Conservation (phyloP, 2,329 filamentous ascomycete species). For the Ophiobolus disseminans region DNA sequence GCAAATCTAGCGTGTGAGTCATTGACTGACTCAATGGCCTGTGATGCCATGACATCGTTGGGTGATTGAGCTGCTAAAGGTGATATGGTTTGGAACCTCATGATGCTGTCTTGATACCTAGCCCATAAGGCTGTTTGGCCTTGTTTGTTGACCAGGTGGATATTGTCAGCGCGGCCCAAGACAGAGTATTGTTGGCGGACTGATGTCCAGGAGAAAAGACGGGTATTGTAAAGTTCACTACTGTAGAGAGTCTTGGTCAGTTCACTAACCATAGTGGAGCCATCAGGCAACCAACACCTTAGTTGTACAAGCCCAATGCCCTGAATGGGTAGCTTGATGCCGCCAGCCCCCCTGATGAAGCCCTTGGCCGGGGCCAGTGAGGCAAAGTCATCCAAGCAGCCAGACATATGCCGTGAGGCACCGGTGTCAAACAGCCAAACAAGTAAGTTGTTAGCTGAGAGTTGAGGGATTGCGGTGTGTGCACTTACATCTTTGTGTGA, state of each 20-base stretch:
- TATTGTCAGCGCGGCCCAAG: background rate
- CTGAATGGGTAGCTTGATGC: slow-evolving; percentile 11
- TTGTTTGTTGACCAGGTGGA: slow-evolving; percentile 1
- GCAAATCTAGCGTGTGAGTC: too few species aligned
- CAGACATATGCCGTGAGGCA: slow-evolving; percentile 12
- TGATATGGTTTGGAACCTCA: slow-evolving; percentile 2
- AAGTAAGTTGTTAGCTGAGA: background rate
- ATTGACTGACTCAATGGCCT: background rate
- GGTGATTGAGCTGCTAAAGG: background rate
- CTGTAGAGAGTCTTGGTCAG: slow-evolving; percentile 15
- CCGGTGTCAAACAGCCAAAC: slow-evolving; percentile 16
- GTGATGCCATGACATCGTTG: background rate
- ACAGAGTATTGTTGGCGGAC: slow-evolving; percentile 1
- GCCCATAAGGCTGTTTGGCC: slow-evolving; percentile 1
- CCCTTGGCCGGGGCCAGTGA: slow-evolving; percentile 2
- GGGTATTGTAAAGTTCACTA: slow-evolving; percentile 9
- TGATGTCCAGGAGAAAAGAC: slow-evolving; percentile 6
- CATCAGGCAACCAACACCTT: slow-evolving; percentile 4
- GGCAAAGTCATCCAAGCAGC: slow-evolving; percentile 9
- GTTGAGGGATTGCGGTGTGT: slow-evolving; percentile 1
- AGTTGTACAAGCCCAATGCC: slow-evolving; percentile 7
- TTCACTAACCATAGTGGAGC: slow-evolving; percentile 1
- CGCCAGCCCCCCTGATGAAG: slow-evolving; percentile 7
- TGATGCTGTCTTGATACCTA: background rate
- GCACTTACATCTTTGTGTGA: slow-evolving; percentile 6